Percentiles rank a stretch among this genome's conserved stretches.
Conservation (phyloP, 768 basidiomycete species). For the Boletus sp. region DNA sequence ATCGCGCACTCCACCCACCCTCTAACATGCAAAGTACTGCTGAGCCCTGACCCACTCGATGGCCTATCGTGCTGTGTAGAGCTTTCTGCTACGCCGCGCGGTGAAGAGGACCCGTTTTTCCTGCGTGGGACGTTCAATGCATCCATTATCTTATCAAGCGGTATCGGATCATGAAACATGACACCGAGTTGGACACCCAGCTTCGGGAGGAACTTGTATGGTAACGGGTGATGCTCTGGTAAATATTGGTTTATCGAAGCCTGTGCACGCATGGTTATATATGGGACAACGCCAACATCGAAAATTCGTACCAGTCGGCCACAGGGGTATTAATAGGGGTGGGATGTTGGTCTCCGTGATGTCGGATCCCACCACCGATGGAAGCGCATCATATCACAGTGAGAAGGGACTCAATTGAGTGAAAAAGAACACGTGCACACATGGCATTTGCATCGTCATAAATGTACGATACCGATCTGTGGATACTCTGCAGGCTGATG, state of each 20-base stretch:
- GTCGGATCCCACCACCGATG: conserved; percentile 74
- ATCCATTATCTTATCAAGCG: conserved; percentile 36
- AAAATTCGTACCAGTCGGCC: conserved; percentile 65
- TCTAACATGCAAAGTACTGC: not conserved
- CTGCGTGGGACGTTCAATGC: conserved; percentile 15
- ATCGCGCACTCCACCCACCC: conserved; percentile 16
- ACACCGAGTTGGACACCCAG: conserved; percentile 63
- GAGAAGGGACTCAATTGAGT: not conserved
- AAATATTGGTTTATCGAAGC: conserved; percentile 91
- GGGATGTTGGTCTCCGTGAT: conserved; percentile 65
- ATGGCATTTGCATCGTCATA: conserved; percentile 81
- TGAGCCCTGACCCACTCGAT: not conserved
- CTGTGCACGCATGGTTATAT: conserved; percentile 30
- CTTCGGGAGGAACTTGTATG: conserved; percentile 70
- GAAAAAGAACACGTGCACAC: conserved; percentile 71
- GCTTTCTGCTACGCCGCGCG: not conserved
- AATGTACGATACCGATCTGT: conserved; percentile 40
- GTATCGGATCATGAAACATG: conserved; percentile 77
- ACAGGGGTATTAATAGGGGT: conserved; percentile 88
- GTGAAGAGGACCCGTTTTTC: not conserved
- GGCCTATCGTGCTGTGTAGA: not conserved
- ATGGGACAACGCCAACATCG: not conserved
- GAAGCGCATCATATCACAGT: not conserved
- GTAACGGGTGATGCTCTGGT: conserved; percentile 80
- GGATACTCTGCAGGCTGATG: conserved; percentile 65